phyloP scores from a whole-genome alignment of 2,329 filamentous ascomycete species.

The Clarireedia monteithiana region DNA sequence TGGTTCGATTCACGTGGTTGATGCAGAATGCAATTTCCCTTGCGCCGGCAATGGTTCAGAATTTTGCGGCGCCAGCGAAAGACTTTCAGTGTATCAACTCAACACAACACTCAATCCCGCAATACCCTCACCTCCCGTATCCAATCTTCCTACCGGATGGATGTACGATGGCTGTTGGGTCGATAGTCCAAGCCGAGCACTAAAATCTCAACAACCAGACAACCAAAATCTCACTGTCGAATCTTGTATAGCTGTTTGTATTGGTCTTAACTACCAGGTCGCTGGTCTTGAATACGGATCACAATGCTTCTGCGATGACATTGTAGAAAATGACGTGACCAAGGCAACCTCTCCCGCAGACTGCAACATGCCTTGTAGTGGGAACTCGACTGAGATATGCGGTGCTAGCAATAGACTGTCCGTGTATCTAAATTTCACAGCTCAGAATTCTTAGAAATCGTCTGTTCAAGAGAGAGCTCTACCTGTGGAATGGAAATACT shows the following conservation, averaged over 20 bases:
- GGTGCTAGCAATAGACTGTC: constrained; percentile 27
- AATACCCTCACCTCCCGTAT: neutral
- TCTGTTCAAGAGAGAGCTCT: constrained; percentile 19
- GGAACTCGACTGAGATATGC: constrained; percentile 28
- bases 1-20: constrained; percentile 15
- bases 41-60: constrained; percentile 28
- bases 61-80: constrained; percentile 29
- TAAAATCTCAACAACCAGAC: constrained; percentile 15
- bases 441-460: constrained; percentile 14
- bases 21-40: constrained; percentile 20
- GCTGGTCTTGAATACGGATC: constrained; percentile 15
- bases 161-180: constrained; percentile 19
- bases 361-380: constrained; percentile 27
- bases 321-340: constrained; percentile 20
- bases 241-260: constrained; percentile 26
- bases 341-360: constrained; percentile 18
- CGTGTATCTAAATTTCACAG: constrained; percentile 19
- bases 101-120: constrained; percentile 3
- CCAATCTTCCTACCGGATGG: constrained; percentile 18
- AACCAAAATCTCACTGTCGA: constrained; percentile 23
- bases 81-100: constrained; percentile 21
- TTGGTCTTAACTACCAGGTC: constrained; percentile 15
- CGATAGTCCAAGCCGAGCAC: constrained; percentile 17
- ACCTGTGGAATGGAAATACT: constrained; percentile 25
- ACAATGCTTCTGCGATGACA: constrained; percentile 26